These are phyloP conservation scores for Knoxia roxburghii DNA, from an alignment of 257 asterid genomes.

Conservation along the genomic window DNA sequence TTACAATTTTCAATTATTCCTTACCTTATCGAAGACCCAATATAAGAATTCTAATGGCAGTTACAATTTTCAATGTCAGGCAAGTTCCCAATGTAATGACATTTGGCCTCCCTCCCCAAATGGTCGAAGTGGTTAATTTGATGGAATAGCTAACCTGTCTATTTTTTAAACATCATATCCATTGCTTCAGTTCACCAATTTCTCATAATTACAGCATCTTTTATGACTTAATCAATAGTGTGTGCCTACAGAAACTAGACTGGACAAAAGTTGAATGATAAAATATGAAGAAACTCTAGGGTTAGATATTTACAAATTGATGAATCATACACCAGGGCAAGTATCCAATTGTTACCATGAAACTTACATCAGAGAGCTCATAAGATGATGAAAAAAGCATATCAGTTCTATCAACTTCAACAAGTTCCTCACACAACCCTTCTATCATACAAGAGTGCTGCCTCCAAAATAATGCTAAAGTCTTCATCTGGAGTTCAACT, in stretches of 20 bases:
- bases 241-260: no score
- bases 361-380: slow-evolving; percentile 83
- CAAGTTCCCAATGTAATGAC: no score
- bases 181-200: no score
- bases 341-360: slow-evolving; percentile 4
- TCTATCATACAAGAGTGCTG: slow-evolving; percentile 95
- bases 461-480: slow-evolving; percentile 84
- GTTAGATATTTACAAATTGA: background rate
- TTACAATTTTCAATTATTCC: no score
- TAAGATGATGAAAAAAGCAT: slow-evolving; percentile 87
- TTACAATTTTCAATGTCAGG: background rate
- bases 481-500: slow-evolving; percentile 99
- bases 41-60: no score
- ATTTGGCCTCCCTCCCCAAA: no score
- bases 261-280: background rate
- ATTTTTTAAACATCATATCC: background rate
- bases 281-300: background rate
- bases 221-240: background rate
- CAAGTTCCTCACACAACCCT: slow-evolving; percentile 93
- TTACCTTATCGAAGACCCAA: no score
- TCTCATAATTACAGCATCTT: no score
- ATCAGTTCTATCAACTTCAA: slow-evolving; percentile 79
- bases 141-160: background rate
- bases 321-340: background rate
- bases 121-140: background rate